Percentiles rank a stretch among this genome's conserved stretches.
Conservation (phyloP, 495 filamentous ascomycete genomes). For the Hypoxylon trugodes region DNA sequence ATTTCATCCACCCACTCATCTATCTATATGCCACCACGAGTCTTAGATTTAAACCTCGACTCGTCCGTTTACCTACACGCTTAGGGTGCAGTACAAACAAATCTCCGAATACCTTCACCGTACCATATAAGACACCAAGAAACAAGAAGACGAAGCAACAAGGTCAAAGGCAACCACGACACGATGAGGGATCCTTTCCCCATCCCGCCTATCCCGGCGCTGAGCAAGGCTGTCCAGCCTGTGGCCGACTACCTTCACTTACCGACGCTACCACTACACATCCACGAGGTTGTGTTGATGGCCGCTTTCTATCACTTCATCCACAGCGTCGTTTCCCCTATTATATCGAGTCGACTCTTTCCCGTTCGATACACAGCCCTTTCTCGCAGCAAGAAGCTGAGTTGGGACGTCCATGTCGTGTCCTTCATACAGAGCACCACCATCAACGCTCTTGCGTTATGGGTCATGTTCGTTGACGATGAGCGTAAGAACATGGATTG, state of each 20-base stretch:
- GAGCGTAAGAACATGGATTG: slow-evolving; percentile 77
- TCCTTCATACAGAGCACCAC: slow-evolving; percentile 84
- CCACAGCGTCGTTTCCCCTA: slow-evolving; percentile 76
- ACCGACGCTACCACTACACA: slow-evolving; percentile 78
- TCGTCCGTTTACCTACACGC: background rate
- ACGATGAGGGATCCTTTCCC: slow-evolving; percentile 78
- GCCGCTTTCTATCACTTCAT: slow-evolving; percentile 80
- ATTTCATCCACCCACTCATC: background rate
- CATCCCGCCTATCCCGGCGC: slow-evolving; percentile 61
- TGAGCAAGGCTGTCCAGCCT: slow-evolving; percentile 63
- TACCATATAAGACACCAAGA: background rate
- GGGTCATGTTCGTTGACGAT: slow-evolving; percentile 80
- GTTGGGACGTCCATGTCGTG: slow-evolving; percentile 98
- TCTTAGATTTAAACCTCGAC: background rate
- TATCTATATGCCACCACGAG: background rate
- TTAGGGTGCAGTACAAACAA: too few relatives aligned
- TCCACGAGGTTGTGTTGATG: slow-evolving; percentile 85
- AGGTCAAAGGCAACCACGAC: background rate
- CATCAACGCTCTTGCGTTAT: slow-evolving; percentile 82
- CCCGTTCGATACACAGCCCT: slow-evolving; percentile 76
- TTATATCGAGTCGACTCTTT: slow-evolving; percentile 72
- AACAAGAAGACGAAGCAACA: background rate
- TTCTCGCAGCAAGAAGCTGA: slow-evolving; percentile 73
- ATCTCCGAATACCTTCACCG: background rate
- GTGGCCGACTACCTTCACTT: slow-evolving; percentile 68